These are phyloP conservation scores for Boletus sp. DNA, from an alignment of 768 basidiomycete species.

Conservation along the genomic window DNA sequence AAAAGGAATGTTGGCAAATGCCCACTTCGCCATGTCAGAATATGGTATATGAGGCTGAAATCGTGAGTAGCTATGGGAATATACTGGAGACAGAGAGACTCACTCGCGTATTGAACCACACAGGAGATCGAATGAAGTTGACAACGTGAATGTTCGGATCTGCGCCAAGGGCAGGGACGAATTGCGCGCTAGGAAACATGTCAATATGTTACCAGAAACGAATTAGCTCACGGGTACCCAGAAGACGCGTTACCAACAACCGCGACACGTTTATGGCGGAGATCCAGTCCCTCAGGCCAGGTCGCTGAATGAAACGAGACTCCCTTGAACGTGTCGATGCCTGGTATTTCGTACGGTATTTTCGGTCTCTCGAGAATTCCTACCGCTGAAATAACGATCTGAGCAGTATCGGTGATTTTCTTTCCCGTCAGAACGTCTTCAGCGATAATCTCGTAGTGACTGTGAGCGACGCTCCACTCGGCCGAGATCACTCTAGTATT, in stretches of 20 bases:
- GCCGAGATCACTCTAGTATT: slow-evolving; percentile 43
- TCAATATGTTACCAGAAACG: not conserved
- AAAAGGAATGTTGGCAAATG: slow-evolving; percentile 53
- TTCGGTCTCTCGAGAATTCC: slow-evolving; percentile 49
- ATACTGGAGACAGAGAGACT: slow-evolving; percentile 7
- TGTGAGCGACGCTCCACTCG: slow-evolving; percentile 40
- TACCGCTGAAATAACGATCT: slow-evolving; percentile 51
- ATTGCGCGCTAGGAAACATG: slow-evolving; percentile 49
- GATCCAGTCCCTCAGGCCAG: slow-evolving; percentile 43
- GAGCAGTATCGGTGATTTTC: slow-evolving; percentile 32
- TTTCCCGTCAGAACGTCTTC: slow-evolving; percentile 35
- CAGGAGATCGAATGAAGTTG: slow-evolving; percentile 60
- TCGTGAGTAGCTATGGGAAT: slow-evolving; percentile 25
- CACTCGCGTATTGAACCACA: slow-evolving; percentile 59
- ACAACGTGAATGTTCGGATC: slow-evolving; percentile 52
- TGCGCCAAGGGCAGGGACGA: slow-evolving; percentile 51
- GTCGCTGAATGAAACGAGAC: slow-evolving; percentile 50
- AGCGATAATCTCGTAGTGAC: slow-evolving; percentile 37
- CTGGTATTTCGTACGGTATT: slow-evolving; percentile 34
- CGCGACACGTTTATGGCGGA: slow-evolving; percentile 41
- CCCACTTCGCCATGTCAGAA: slow-evolving; percentile 43
- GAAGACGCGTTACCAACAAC: slow-evolving; percentile 65
- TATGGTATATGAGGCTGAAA: slow-evolving; percentile 39
- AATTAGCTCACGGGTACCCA: slow-evolving; percentile 38
- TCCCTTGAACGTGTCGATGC: slow-evolving; percentile 45